phyloP scores from a whole-genome alignment of 371 early-diverging fungal species.

The Fennellomyces sp. region DNA sequence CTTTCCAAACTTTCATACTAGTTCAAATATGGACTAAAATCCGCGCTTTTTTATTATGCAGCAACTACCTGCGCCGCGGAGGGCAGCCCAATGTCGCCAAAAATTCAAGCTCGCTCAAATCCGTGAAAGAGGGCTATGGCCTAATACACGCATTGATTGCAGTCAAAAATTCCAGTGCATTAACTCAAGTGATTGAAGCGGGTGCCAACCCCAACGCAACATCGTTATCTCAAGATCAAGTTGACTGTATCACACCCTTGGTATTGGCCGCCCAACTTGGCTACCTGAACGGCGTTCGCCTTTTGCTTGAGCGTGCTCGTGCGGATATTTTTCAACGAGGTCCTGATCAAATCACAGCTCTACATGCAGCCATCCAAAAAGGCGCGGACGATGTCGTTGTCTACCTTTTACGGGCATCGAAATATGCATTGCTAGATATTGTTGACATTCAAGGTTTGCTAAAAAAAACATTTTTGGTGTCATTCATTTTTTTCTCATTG shows the following conservation, averaged over 20 bases:
- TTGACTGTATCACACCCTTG: slow-evolving; percentile 31
- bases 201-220: slow-evolving; percentile 37
- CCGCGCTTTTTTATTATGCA: slow-evolving; percentile 17
- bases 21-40: background rate
- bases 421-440: slow-evolving; percentile 22
- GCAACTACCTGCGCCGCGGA: slow-evolving; percentile 46
- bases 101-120: slow-evolving; percentile 28
- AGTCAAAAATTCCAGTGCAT: slow-evolving; percentile 29
- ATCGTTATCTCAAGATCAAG: slow-evolving; percentile 20
- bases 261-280: slow-evolving; percentile 40
- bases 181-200: slow-evolving; percentile 32
- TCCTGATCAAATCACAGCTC: slow-evolving; percentile 28
- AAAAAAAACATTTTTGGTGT: too few species aligned
- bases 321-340: slow-evolving; percentile 27
- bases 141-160: slow-evolving; percentile 43
- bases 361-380: slow-evolving; percentile 42
- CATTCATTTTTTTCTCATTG: too few species aligned
- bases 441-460: slow-evolving; percentile 30
- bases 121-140: slow-evolving; percentile 46
- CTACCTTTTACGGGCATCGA: slow-evolving; percentile 23
- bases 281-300: slow-evolving; percentile 32
- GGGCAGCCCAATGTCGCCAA: slow-evolving; percentile 52
- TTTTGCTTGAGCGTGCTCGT: slow-evolving; percentile 29
- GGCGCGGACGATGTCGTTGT: slow-evolving; percentile 28
- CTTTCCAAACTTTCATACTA: background rate